These are phyloP conservation scores for Ceratobasidium sp. DNA, from an alignment of 1,284 basidiomycete genomes.

Conservation along the genomic window DNA sequence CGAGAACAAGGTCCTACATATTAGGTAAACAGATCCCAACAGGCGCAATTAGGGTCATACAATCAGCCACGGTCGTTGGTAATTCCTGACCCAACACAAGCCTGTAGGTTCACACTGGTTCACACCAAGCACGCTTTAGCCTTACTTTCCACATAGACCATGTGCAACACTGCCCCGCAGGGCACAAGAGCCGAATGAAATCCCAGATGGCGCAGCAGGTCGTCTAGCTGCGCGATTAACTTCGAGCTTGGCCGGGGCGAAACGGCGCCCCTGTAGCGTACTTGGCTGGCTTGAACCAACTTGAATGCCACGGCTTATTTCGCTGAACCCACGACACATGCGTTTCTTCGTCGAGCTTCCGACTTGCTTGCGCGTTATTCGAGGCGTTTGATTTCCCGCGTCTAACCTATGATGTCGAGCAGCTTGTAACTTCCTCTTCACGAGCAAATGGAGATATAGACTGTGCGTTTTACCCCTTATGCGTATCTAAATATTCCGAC, in stretches of 20 bases:
- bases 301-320: neutral
- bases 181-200: neutral
- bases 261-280: neutral
- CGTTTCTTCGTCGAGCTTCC: neutral
- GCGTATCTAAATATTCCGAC: neutral
- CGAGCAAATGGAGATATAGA: slow-evolving; percentile 12
- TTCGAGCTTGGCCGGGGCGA: neutral
- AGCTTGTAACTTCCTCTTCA: neutral
- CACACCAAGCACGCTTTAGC: neutral
- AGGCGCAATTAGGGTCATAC: neutral
- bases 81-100: neutral
- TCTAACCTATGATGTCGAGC: neutral
- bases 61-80: neutral
- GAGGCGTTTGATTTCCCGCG: neutral
- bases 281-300: neutral
- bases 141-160: neutral
- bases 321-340: no score
- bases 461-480: slow-evolving; percentile 5
- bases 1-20: slow-evolving; percentile 8
- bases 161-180: neutral
- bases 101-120: no score
- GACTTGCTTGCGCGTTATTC: neutral
- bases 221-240: neutral
- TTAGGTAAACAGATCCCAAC: neutral
- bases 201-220: slow-evolving; percentile 3